phyloP scores from a whole-genome alignment of 1,284 basidiomycete genomes.

The Psilocybe mexicana region DNA sequence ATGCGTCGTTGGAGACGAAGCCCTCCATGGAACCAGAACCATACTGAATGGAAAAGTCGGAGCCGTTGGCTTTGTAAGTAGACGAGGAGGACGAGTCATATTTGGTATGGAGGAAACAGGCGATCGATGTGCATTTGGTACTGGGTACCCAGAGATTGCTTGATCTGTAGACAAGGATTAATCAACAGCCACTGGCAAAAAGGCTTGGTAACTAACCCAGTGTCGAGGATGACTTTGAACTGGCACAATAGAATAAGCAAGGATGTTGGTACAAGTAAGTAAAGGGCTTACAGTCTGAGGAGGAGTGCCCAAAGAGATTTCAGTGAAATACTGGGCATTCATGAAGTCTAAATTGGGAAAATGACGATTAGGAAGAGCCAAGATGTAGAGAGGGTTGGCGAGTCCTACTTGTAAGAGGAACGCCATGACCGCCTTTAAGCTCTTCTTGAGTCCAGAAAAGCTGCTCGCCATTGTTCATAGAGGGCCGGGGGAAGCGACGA shows the following conservation, averaged over 20 bases:
- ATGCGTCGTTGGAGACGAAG: conserved; percentile 85
- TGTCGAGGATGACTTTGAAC: conserved; percentile 90
- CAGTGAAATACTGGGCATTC: conserved; percentile 97
- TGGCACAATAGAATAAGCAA: conserved; percentile 26
- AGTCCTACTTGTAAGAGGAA: conserved; percentile 82
- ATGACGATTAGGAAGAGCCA: conserved; percentile 9
- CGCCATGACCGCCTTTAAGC: conserved; percentile 79
- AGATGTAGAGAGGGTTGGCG: not conserved
- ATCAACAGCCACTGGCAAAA: conserved; percentile 3
- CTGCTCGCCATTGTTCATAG: conserved; percentile 56
- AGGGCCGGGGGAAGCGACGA: conserved; percentile 55
- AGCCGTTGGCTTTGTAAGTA: conserved; percentile 91
- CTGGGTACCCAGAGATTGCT: conserved; percentile 96
- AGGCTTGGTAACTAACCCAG: conserved; percentile 50
- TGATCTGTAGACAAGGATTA: conserved; percentile 51
- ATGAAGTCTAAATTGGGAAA: conserved; percentile 71
- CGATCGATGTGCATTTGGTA: conserved; percentile 87
- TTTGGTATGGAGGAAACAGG: conserved; percentile 96
- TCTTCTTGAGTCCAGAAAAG: conserved; percentile 85
- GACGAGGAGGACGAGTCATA: conserved; percentile 87
- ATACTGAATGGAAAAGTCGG: conserved; percentile 92
- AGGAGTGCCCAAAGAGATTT: conserved; percentile 83
- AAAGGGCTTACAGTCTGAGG: conserved; percentile 62
- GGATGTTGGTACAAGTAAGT: not conserved
- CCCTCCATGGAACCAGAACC: conserved; percentile 98